A percentile compares a stretch with the other conserved stretches of the same genome.
These are phyloP conservation scores for Pelomyxa schiedti DNA, from an alignment of 78 protist species.

Conservation along the genomic window DNA sequence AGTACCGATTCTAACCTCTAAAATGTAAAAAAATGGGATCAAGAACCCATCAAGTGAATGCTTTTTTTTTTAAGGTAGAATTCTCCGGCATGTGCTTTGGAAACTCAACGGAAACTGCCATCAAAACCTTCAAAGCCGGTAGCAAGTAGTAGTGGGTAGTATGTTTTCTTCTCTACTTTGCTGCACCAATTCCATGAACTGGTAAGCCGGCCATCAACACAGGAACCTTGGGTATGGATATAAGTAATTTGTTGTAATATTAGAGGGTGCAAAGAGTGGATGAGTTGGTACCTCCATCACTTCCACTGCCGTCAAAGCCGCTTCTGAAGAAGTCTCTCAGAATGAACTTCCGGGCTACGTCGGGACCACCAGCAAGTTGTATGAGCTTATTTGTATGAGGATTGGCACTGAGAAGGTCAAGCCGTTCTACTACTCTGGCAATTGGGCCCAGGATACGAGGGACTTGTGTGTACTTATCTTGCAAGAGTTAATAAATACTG, in stretches of 20 bases:
- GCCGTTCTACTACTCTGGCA: conserved; percentile 19
- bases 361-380: conserved; percentile 24
- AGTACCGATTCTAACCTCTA: no score
- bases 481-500: no score
- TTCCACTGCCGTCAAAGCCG: conserved; percentile 46
- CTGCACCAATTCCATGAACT: conserved; percentile 91
- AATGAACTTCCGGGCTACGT: conserved; percentile 16
- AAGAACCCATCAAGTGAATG: no score
- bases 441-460: conserved; percentile 70
- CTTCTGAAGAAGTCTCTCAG: conserved; percentile 77
- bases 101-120: conserved; percentile 57
- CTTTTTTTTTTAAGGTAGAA: no score
- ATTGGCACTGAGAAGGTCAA: conserved; percentile 28
- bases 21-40: no score
- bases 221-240: no score
- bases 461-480: conserved; percentile 82
- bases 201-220: conserved; percentile 90
- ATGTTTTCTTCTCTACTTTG: conserved; percentile 55
- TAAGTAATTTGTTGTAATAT: no score
- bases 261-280: no score
- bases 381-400: conserved; percentile 10
- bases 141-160: conserved; percentile 58
- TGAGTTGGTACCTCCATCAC: no score
- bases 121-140: conserved; percentile 81
- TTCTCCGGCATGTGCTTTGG: no score